phyloP scores from a whole-genome alignment of 2,329 filamentous ascomycete species.

The Aspergillus clavatus region DNA sequence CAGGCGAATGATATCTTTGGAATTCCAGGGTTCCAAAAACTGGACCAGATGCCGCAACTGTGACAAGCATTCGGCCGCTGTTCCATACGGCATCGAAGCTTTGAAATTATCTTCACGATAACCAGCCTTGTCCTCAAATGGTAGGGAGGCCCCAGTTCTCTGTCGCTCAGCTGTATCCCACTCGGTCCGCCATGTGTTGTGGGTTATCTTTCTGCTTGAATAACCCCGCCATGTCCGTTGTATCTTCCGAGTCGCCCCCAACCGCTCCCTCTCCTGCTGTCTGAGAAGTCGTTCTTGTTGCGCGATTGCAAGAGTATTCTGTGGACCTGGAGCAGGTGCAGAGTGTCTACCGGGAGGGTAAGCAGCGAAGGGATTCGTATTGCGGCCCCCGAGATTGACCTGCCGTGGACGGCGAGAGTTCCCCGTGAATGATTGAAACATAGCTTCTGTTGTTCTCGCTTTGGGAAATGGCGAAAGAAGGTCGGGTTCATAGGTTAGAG shows the following conservation, averaged over 20 bases:
- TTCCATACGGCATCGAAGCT: slow-evolving; percentile 35
- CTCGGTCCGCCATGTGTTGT: slow-evolving; percentile 52
- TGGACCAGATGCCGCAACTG: slow-evolving; percentile 64
- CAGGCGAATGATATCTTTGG: slow-evolving; percentile 37
- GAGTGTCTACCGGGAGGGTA: slow-evolving; percentile 56
- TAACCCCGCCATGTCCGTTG: slow-evolving; percentile 83
- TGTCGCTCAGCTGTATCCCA: slow-evolving; percentile 59
- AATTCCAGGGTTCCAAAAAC: slow-evolving; percentile 54
- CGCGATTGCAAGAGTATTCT: slow-evolving; percentile 75
- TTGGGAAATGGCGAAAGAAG: slow-evolving; percentile 5
- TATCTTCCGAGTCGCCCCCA: slow-evolving; percentile 68
- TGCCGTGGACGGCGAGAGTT: slow-evolving; percentile 79
- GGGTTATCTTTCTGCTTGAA: slow-evolving; percentile 55
- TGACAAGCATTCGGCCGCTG: slow-evolving; percentile 38
- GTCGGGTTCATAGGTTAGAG: slow-evolving; percentile 3
- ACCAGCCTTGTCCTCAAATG: slow-evolving; percentile 34
- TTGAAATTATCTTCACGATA: slow-evolving; percentile 46
- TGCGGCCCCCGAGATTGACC: slow-evolving; percentile 87
- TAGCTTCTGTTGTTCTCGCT: slow-evolving; percentile 38
- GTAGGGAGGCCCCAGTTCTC: slow-evolving; percentile 27
- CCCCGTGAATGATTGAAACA: slow-evolving; percentile 92
- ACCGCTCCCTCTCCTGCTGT: slow-evolving; percentile 71
- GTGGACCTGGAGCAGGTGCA: slow-evolving; percentile 57
- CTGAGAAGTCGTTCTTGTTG: slow-evolving; percentile 79
- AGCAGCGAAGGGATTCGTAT: slow-evolving; percentile 69